A percentile compares a stretch with the other conserved stretches of the same genome.
Evolutionary conservation across 257 asterid species (phyloP).

Genomic region (Dorcoceras hygrometricum): DNA sequence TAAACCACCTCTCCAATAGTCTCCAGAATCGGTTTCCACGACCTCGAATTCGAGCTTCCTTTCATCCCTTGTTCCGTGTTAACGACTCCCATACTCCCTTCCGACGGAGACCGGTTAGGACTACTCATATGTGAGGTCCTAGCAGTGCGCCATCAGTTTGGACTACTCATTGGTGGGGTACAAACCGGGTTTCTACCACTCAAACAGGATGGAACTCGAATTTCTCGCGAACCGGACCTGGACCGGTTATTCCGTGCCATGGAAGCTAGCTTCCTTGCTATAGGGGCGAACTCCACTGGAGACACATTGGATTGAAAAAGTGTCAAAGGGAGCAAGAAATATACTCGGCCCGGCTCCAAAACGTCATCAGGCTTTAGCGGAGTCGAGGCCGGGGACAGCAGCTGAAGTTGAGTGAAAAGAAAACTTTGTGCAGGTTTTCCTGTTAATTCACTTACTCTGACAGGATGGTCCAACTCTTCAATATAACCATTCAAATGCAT

Average conservation of each 20-base stretch:
- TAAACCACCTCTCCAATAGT: constrained; percentile 47
- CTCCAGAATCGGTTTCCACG: constrained; percentile 60
- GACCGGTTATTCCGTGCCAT: constrained; percentile 31
- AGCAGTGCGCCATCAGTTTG: constrained; percentile 8
- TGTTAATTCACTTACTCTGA: constrained; percentile 33
- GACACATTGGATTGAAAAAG: constrained; percentile 43
- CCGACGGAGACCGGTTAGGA: constrained; percentile 16
- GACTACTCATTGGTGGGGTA: constrained; percentile 26
- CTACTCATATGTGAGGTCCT: constrained; percentile 24
- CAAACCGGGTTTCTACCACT: constrained; percentile 1
- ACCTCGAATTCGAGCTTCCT: constrained; percentile 20
- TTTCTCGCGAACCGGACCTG: background rate
- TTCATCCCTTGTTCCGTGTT: too few relatives aligned
- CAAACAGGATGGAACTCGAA: background rate
- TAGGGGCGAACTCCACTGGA: constrained; percentile 45
- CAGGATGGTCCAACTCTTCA: constrained; percentile 36
- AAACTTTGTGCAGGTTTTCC: constrained; percentile 29
- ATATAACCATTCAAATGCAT: constrained; percentile 38
- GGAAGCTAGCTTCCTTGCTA: constrained; percentile 38
- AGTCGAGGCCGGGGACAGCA: constrained; percentile 24
- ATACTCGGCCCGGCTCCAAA: constrained; percentile 40
- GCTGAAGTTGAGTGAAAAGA: constrained; percentile 32
- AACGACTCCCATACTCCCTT: constrained; percentile 8
- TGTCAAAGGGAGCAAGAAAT: constrained; percentile 51
- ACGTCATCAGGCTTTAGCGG: constrained; percentile 35